Evolutionary conservation across 192 early-diverging fungal species (phyloP), one percentile per base, ranked within the genome.

Genomic region (Coemansia sp.): DNA sequence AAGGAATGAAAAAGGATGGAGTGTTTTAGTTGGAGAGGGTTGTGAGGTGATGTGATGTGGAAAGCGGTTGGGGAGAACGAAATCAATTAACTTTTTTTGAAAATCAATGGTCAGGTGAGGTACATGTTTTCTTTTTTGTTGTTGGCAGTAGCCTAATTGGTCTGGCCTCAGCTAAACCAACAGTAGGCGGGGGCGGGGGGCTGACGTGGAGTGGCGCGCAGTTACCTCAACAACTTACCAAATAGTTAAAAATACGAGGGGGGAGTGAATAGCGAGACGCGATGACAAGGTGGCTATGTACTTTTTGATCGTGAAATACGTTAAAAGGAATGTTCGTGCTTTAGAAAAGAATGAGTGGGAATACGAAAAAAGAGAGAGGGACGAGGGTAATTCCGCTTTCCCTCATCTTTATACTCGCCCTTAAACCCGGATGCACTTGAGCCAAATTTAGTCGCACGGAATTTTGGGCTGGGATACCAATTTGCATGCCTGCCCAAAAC

Each of bases 91-190:
- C 9, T n/a, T 45, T 18, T 18, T 20, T 45, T 45, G n/a, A 45
- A 16, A 42, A 16, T 42, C 16, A 5, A 21, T 20, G 18, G 18
- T 45, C 43, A 45, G n/a, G 50, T 3, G 23, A 53, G 23, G 50
- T 0, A 12, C 26, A 34, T 13, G 53, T 16, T 42, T 16, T 12
- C 6, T 5, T 14, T 28, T 14, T 14, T 55, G 52, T 25, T 28
- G 33, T 16, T 18, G 18, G 16, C 56, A 58, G 56, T 58, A 58
- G 53, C 21, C 56, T 58, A 58, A 58, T 58, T 58, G 34, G 8
- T 21, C 18, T 58, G 10, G 10, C 11, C 0, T 16, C 56, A 36
- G 12, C 33, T 10, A 37, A 34, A 9, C 0, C 18, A 20, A 2
- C 33, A 58, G 56, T 58, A 58, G n/a, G 34, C 35, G 31, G 56